These are phyloP conservation scores for Ophiocordyceps camponoti-saundersi DNA, from an alignment of 2,329 filamentous ascomycete species.

Conservation along the genomic window DNA sequence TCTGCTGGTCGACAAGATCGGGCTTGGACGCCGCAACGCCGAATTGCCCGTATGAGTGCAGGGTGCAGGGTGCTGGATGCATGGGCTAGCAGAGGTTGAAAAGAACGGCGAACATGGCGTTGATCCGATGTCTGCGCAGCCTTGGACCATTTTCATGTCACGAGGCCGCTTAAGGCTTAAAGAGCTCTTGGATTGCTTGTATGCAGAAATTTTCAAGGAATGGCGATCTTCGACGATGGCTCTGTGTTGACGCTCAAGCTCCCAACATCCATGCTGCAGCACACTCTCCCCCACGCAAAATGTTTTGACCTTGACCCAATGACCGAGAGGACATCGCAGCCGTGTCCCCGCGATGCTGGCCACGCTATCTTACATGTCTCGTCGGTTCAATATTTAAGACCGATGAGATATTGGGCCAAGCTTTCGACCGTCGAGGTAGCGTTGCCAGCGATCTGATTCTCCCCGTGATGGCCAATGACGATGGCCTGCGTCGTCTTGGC, in stretches of 20 bases:
- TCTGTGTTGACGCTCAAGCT: conserved; percentile 2
- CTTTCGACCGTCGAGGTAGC: conserved; percentile 65
- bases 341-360: background rate
- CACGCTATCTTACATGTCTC: conserved; percentile 14
- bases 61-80: background rate
- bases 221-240: conserved; percentile 1
- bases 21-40: conserved; percentile 52
- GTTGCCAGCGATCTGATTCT: conserved; percentile 55
- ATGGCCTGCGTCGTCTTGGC: conserved; percentile 81
- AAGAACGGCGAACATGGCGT: background rate
- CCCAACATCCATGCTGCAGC: conserved; percentile 2
- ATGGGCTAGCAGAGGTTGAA: background rate
- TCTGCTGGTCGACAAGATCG: conserved; percentile 50
- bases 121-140: background rate
- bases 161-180: background rate
- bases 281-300: background rate
- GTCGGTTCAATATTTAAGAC: conserved; percentile 46
- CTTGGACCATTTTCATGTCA: background rate
- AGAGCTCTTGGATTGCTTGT: conserved; percentile 10
- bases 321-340: background rate
- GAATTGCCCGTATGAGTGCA: conserved; percentile 55
- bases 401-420: conserved; percentile 75
- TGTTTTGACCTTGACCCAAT: background rate
- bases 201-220: conserved; percentile 12
- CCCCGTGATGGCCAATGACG: conserved; percentile 73